phyloP scores from a whole-genome alignment of 305 asterid species.

The Fraxinus paxiana region DNA sequence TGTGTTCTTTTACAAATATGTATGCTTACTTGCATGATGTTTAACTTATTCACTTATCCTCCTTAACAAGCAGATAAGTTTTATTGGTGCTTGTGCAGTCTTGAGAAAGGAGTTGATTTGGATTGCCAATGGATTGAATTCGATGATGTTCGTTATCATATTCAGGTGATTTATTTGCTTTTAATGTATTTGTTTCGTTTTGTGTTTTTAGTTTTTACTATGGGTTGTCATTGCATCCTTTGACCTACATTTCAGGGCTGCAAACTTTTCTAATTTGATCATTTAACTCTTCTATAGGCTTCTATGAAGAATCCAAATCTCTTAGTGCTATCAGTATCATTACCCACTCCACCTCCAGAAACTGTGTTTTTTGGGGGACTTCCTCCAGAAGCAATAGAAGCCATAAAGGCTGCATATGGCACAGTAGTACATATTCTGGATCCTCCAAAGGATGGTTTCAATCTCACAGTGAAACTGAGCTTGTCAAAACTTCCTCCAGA shows the following conservation, averaged over 20 bases:
- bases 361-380: constrained; percentile 75
- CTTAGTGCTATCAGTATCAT: constrained; percentile 60
- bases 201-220: not conserved
- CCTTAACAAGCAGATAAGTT: not conserved
- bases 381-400: constrained; percentile 89
- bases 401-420: constrained; percentile 82
- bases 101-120: constrained; percentile 83
- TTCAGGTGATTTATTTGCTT: constrained; percentile 53
- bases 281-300: constrained; percentile 44
- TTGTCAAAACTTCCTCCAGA: constrained; percentile 86
- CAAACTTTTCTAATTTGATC: constrained; percentile 1
- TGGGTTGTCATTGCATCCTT: constrained; percentile 6
- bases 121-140: constrained; percentile 86
- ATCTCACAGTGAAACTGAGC: constrained; percentile 83
- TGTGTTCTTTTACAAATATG: not conserved
- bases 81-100: constrained; percentile 46
- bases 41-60: constrained; percentile 3
- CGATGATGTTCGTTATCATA: constrained; percentile 80
- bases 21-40: not conserved
- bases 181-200: constrained; percentile 3
- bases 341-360: constrained; percentile 88
- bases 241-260: not conserved
- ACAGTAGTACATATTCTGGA: constrained; percentile 78
- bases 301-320: constrained; percentile 74
- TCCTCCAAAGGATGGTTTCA: constrained; percentile 94